These are phyloP conservation scores for Teratosphaeria gauchensis DNA, from an alignment of 2,329 filamentous ascomycete species.

Conservation along the genomic window DNA sequence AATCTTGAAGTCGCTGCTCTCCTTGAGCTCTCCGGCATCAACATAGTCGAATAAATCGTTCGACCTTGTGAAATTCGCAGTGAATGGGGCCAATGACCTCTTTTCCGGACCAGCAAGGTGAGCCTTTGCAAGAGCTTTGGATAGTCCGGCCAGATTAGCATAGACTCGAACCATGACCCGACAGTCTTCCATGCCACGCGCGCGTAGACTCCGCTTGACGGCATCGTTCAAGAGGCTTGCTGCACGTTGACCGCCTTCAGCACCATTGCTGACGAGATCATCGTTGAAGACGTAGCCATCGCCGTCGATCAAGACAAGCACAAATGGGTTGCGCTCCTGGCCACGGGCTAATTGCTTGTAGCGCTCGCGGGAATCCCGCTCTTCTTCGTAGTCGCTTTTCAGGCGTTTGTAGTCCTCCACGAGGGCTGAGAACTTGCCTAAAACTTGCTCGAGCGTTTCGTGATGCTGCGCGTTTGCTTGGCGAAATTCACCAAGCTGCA, in stretches of 20 bases:
- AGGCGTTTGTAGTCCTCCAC: slow-evolving; percentile 47
- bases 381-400: slow-evolving; percentile 50
- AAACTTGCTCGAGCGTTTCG: slow-evolving; percentile 20
- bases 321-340: slow-evolving; percentile 47
- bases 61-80: slow-evolving; percentile 47
- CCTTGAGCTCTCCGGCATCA: slow-evolving; percentile 52
- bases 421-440: slow-evolving; percentile 35
- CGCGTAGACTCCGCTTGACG: slow-evolving; percentile 38
- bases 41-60: slow-evolving; percentile 52
- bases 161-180: slow-evolving; percentile 41
- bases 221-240: slow-evolving; percentile 45
- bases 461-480: slow-evolving; percentile 12
- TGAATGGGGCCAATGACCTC: slow-evolving; percentile 47
- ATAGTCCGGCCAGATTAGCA: slow-evolving; percentile 37
- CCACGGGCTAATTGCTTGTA: slow-evolving; percentile 44
- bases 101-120: slow-evolving; percentile 46
- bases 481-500: slow-evolving; percentile 16
- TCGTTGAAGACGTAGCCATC: slow-evolving; percentile 45
- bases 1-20: slow-evolving; percentile 52
- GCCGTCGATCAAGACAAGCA: slow-evolving; percentile 52
- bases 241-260: slow-evolving; percentile 45
- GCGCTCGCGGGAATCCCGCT: slow-evolving; percentile 42
- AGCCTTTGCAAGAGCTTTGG: slow-evolving; percentile 37
- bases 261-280: slow-evolving; percentile 18
- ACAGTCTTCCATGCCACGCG: slow-evolving; percentile 40